Percentiles rank a stretch among this genome's conserved stretches.
These are phyloP conservation scores for Paraurostyla sp. DNA, from an alignment of 73 alveolate genomes.

Conservation along the genomic window DNA sequence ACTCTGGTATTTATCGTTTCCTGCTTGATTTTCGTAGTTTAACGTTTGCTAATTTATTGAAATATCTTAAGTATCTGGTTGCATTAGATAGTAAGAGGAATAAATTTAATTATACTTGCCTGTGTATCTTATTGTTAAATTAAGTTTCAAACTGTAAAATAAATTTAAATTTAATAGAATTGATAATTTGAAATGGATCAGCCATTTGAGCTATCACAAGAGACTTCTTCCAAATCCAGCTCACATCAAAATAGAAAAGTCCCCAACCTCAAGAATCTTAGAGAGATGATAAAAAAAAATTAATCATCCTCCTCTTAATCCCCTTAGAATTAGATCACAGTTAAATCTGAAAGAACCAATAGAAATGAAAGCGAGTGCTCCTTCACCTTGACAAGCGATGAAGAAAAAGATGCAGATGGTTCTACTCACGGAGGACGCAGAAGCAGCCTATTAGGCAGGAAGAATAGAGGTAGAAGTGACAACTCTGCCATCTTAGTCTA, in stretches of 20 bases:
- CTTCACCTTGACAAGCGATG: constrained; percentile 64
- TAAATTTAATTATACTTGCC: not conserved
- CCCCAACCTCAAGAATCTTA: constrained; percentile 49
- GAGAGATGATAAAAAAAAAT: constrained; percentile 61
- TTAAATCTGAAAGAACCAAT: constrained; percentile 33
- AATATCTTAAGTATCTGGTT: not conserved
- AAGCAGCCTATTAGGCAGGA: not conserved
- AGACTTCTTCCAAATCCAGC: not conserved
- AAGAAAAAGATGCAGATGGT: constrained; percentile 56
- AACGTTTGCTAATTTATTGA: not conserved
- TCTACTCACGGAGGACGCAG: constrained; percentile 33
- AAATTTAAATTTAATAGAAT: not conserved
- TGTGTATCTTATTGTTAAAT: not conserved
- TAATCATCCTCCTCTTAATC: not conserved
- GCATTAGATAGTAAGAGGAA: not conserved
- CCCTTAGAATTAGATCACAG: not conserved
- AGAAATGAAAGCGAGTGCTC: constrained; percentile 69
- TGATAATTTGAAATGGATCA: not conserved
- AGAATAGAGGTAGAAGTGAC: not conserved
- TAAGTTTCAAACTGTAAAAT: not conserved
- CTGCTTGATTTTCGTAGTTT: not conserved
- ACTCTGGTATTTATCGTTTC: not conserved
- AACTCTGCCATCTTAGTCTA: not conserved
- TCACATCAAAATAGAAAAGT: constrained; percentile 1
- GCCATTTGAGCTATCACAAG: constrained; percentile 4